Evolutionary conservation across 2,329 filamentous ascomycete genomes (phyloP), one percentile per base, ranked within the genome.

Genomic region (Coniochaeta sp.): DNA sequence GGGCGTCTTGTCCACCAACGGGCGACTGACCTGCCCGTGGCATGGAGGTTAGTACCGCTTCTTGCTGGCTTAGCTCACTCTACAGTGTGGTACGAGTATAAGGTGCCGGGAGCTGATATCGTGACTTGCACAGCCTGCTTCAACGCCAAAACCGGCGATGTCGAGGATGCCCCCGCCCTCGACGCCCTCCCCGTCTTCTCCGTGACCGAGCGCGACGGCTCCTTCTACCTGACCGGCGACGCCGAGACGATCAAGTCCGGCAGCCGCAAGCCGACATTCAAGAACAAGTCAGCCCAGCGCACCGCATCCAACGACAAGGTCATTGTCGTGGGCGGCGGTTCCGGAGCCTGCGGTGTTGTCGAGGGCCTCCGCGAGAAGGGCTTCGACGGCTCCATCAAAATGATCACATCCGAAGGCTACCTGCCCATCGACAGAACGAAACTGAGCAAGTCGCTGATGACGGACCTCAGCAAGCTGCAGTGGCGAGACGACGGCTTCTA

Each of bases 341-440:
- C 87, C 47, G 94, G 89, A 50, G 82, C 89, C 5, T 72, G 96
- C 48, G 91, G 91, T 27, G 79, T 87, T 5, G 74, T 96, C 42
- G 90, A 97, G 65, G 87, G 83, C 12, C 80, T 99, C 14, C 85
- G 92, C 40, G 86, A 87, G 57, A 83, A 86, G 56, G 91, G 91
- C 27, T 97, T 85, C 73, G 78, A 77, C 5, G 92, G 91, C 13
- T 74, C 80, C 51, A 84, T 99, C 59, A 95, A 91, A 1, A 75
- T 96, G 61, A 84, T 99, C 61, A 85, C 88, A 12, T 85, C 81
- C 57, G 94, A 99, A 68, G 86, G 88, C 20, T 87, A 94, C 65
- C 78, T 87, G 30, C 91, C 91, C 28, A 91, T 97, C 61, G 94
- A 99, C 71, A 83, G 94, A 18, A 90, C 94, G 10, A 97, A 97